phyloP scores from a whole-genome alignment of 2,329 filamentous ascomycete species.

The Fusarium sp. region DNA sequence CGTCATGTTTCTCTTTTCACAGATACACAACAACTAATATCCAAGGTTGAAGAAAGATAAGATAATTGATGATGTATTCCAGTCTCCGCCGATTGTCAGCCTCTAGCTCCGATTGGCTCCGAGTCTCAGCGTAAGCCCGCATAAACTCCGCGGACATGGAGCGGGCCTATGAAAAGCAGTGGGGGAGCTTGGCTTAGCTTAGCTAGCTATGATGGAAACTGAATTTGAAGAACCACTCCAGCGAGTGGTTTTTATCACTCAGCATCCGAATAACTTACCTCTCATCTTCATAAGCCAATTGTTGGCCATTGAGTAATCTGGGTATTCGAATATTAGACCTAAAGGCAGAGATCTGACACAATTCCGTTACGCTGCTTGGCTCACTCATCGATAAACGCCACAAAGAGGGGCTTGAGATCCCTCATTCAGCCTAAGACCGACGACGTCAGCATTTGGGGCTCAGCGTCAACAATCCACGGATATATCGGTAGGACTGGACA shows the following conservation, averaged over 20 bases:
- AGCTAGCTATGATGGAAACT: conserved; percentile 18
- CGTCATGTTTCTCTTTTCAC: background rate
- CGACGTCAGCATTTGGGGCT: conserved; percentile 44
- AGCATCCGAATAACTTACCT: background rate
- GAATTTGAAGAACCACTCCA: conserved; percentile 21
- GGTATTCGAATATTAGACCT: background rate
- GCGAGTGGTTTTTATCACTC: conserved; percentile 29
- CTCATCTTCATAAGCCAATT: background rate
- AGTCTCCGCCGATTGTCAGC: conserved; percentile 23
- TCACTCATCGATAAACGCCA: conserved; percentile 26
- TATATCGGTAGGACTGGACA: background rate
- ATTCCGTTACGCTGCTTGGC: background rate
- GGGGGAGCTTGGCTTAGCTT: conserved; percentile 27
- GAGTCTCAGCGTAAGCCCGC: conserved; percentile 27
- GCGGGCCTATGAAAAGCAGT: conserved; percentile 15
- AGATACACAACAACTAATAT: conserved; percentile 1
- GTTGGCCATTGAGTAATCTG: background rate
- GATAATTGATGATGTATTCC: conserved; percentile 10
- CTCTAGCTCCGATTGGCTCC: conserved; percentile 33
- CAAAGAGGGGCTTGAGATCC: conserved; percentile 38
- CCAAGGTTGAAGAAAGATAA: background rate
- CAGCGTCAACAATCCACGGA: conserved; percentile 13
- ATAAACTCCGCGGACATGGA: conserved; percentile 36
- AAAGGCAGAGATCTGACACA: background rate
- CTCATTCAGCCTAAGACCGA: conserved; percentile 38